These are phyloP conservation scores for Rugonectria rugulosa DNA, from an alignment of 2,329 filamentous ascomycete genomes.

Conservation along the genomic window DNA sequence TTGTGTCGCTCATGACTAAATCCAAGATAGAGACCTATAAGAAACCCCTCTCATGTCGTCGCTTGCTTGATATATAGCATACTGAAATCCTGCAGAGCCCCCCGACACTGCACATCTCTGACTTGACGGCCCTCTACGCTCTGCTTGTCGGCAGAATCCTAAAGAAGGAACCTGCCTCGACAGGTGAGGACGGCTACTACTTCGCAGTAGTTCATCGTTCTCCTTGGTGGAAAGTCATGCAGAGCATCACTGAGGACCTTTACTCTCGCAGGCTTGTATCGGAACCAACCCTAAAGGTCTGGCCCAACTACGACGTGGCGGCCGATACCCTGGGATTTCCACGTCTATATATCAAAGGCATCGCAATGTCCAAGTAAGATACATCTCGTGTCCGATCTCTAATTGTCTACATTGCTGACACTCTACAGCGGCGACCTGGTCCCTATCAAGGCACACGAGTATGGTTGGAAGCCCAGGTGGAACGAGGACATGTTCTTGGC, in stretches of 20 bases:
- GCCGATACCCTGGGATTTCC: slow-evolving; percentile 43
- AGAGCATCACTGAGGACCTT: slow-evolving; percentile 36
- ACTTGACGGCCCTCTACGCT: slow-evolving; percentile 42
- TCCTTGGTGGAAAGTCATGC: slow-evolving; percentile 41
- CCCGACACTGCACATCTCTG: slow-evolving; percentile 40
- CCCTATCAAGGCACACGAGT: background rate
- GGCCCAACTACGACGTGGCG: slow-evolving; percentile 43
- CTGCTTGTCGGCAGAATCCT: slow-evolving; percentile 41
- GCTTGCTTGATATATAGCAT: background rate
- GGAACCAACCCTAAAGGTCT: slow-evolving; percentile 33
- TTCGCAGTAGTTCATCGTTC: slow-evolving; percentile 41
- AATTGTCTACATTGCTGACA: background rate
- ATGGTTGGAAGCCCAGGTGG: slow-evolving; percentile 11
- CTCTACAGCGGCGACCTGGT: background rate
- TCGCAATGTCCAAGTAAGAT: slow-evolving; percentile 40
- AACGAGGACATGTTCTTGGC: background rate
- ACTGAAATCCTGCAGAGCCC: slow-evolving; percentile 30
- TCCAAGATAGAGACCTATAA: no score
- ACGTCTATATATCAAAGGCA: slow-evolving; percentile 29
- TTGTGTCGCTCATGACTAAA: no score
- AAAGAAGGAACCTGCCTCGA: slow-evolving; percentile 35
- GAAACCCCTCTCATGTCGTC: no score
- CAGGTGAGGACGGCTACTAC: slow-evolving; percentile 44
- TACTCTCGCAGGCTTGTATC: slow-evolving; percentile 41
- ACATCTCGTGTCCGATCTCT: no score